phyloP scores from a whole-genome alignment of 140 eudicot genomes.

The Flaveria floridana region DNA sequence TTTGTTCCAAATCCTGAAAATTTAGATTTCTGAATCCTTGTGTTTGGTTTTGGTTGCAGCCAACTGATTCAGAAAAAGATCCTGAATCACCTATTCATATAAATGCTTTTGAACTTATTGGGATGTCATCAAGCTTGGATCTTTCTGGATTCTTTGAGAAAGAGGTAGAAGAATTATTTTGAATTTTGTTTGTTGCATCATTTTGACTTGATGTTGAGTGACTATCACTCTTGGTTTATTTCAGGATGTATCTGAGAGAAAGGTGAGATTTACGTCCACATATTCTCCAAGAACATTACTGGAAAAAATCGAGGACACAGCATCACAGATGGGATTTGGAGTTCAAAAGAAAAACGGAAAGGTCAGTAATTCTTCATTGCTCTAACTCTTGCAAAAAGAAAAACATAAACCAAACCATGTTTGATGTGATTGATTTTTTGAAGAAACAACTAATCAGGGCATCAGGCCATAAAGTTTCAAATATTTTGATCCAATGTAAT shows the following conservation, averaged over 20 bases:
- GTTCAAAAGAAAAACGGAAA: conserved; percentile 88
- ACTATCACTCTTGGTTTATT: background rate
- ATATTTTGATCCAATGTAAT: no score
- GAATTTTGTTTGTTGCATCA: background rate
- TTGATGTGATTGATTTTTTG: no score
- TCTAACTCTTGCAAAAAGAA: background rate
- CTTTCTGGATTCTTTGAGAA: conserved; percentile 98
- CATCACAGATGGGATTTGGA: conserved; percentile 72
- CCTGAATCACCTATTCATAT: conserved; percentile 59
- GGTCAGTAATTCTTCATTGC: conserved; percentile 41
- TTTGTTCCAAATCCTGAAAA: conserved; percentile 2
- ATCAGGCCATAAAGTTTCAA: no score
- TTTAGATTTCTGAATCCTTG: background rate
- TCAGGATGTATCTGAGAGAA: conserved; percentile 90
- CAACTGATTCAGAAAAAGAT: conserved; percentile 52
- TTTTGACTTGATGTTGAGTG: background rate
- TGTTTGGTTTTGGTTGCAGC: conserved; percentile 39
- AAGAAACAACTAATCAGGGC: no score
- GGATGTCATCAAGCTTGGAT: conserved; percentile 91
- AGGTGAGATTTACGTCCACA: conserved; percentile 84
- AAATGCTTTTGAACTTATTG: conserved; percentile 91
- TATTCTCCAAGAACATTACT: conserved; percentile 72
- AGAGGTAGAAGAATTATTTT: conserved; percentile 55
- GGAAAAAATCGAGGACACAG: conserved; percentile 66
- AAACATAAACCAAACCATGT: background rate